Conservation (phyloP, 2,329 filamentous ascomycete genomes). For the Fusarium sp. region DNA sequence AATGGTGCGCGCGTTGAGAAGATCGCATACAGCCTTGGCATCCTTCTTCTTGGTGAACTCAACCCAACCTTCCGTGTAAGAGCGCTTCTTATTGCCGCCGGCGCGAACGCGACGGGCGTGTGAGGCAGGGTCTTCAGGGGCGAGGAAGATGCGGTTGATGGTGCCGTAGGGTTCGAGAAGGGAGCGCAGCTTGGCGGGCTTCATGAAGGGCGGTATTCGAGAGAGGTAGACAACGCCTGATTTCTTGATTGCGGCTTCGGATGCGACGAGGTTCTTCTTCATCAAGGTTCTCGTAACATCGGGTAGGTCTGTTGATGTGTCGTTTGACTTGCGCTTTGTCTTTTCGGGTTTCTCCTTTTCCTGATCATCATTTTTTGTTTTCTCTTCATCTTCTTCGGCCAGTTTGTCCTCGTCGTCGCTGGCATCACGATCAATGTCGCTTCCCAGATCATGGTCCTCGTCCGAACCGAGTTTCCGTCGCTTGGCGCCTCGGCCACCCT, state of each 20-base stretch:
- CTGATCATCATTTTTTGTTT: constrained; percentile 42
- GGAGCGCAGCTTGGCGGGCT: constrained; percentile 80
- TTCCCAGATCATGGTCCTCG: constrained; percentile 54
- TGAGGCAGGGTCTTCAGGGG: constrained; percentile 77
- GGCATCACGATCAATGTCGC: constrained; percentile 54
- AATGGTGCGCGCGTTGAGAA: constrained; percentile 82
- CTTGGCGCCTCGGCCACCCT: constrained; percentile 73
- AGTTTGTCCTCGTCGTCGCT: constrained; percentile 53
- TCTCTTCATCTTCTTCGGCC: constrained; percentile 48
- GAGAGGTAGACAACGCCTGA: constrained; percentile 88
- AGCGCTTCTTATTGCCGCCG: constrained; percentile 86
- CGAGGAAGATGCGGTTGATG: constrained; percentile 83
- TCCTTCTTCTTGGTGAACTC: constrained; percentile 83
- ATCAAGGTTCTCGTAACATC: constrained; percentile 68
- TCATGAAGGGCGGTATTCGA: constrained; percentile 90
- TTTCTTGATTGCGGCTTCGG: constrained; percentile 74
- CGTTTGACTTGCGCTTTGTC: constrained; percentile 45
- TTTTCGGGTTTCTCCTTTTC: constrained; percentile 37
- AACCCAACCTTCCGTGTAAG: constrained; percentile 88
- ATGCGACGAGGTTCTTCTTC: constrained; percentile 76
- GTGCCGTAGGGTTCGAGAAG: constrained; percentile 81
- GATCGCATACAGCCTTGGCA: constrained; percentile 80
- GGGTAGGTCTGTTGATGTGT: constrained; percentile 56
- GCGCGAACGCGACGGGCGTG: constrained; percentile 76
- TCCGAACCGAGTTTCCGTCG: constrained; percentile 68